These are phyloP conservation scores for Rhynchospora pubera DNA, from an alignment of 176 grass and related monocot species.

Conservation along the genomic window DNA sequence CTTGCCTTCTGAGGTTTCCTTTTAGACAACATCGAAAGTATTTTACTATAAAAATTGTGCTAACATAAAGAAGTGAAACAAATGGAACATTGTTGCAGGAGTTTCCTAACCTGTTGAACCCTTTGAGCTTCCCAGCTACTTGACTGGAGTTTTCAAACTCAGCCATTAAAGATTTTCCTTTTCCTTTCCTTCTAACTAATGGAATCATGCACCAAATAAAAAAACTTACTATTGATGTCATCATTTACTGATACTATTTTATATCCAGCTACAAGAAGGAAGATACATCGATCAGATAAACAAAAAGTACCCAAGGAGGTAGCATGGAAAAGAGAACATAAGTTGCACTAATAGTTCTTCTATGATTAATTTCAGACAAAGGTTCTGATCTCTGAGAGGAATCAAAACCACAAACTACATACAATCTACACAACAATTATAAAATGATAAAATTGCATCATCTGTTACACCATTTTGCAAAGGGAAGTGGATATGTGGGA, in stretches of 20 bases:
- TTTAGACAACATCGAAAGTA: not conserved
- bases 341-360: not conserved
- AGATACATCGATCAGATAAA: not conserved
- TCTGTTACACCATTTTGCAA: not conserved
- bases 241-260: not conserved
- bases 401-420: not conserved
- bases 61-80: not conserved
- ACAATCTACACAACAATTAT: not conserved
- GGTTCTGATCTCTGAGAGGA: not conserved
- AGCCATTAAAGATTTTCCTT: not conserved
- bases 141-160: not conserved
- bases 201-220: not conserved
- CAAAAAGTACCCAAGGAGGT: not conserved
- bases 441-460: not conserved
- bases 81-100: not conserved
- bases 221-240: not conserved
- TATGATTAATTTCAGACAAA: not conserved
- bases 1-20: not conserved
- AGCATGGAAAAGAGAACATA: not conserved
- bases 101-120: not conserved
- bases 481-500: not conserved
- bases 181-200: conserved; percentile 15
- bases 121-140: not conserved
- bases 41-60: not conserved
- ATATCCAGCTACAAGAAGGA: not conserved